These are phyloP conservation scores for Eremomyces bilateralis DNA, from an alignment of 495 filamentous ascomycete genomes.

Conservation along the genomic window DNA sequence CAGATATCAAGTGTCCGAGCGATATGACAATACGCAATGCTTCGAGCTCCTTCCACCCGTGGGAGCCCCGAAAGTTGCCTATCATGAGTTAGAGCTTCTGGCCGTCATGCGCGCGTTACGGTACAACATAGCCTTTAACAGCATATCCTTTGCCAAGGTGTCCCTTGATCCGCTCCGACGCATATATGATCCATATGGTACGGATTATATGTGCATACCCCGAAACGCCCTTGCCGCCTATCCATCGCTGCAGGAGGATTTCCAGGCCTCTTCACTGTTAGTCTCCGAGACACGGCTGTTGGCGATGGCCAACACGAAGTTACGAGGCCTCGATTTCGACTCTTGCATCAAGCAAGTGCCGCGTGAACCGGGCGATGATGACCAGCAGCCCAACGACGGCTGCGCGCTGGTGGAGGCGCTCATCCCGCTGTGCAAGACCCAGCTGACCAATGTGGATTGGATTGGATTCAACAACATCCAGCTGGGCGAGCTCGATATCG, in stretches of 20 bases:
- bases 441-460: slow-evolving; percentile 59
- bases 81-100: slow-evolving; percentile 53
- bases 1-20: slow-evolving; percentile 41
- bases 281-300: slow-evolving; percentile 55
- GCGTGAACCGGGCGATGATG: slow-evolving; percentile 23
- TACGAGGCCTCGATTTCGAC: slow-evolving; percentile 44
- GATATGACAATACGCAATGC: slow-evolving; percentile 58
- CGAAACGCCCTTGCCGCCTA: slow-evolving; percentile 35
- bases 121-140: slow-evolving; percentile 78
- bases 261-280: slow-evolving; percentile 36
- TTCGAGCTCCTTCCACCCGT: slow-evolving; percentile 60
- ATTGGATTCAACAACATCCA: slow-evolving; percentile 64
- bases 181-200: slow-evolving; percentile 35
- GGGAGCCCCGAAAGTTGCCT: slow-evolving; percentile 30
- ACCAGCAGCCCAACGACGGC: slow-evolving; percentile 26
- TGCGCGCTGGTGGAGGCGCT: slow-evolving; percentile 65
- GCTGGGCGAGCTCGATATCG: slow-evolving; percentile 60
- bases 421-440: slow-evolving; percentile 49
- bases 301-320: slow-evolving; percentile 38
- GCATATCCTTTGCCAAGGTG: slow-evolving; percentile 63
- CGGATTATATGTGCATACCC: slow-evolving; percentile 36
- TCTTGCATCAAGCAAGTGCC: slow-evolving; percentile 30
- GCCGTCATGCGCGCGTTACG: slow-evolving; percentile 71
- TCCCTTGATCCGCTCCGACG: slow-evolving; percentile 45
- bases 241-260: slow-evolving; percentile 33